Evolutionary conservation across 495 filamentous ascomycete species (phyloP), one percentile per base, ranked within the genome.

Genomic region (Usnea hakonensis): DNA sequence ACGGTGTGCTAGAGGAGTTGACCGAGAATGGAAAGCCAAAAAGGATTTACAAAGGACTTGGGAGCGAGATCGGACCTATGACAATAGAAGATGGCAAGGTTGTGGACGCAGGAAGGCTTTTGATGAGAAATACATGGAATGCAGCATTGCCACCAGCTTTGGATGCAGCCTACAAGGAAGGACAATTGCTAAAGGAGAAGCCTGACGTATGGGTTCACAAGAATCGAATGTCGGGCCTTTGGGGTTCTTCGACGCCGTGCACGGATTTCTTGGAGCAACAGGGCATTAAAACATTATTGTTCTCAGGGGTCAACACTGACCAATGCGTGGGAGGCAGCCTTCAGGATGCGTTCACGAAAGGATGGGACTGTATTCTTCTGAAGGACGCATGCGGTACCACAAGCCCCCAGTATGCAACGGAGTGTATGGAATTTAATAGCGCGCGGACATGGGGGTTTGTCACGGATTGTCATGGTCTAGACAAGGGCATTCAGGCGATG

Each of bases 271-370:
- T 80, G 21, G 68, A 74, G 52, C n/a, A 65, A 28, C 65, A 75
- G n/a, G 77, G 75, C 0, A 80, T 78, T 59, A 72, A 63, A 13
- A 82, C 80, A 5, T 66, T 85, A 30, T 64, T 85, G 3, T 84
- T 84, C 63, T 69, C 78, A 0, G 83, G 83, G 1, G 81, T 84
- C 13, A 85, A 85, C 66, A 83, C 81, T 4, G 82, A 85, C 69
- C 83, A 84, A 64, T 85, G 82, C 65, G 83, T 85, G 8, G 72
- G 77, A 30, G 79, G 80, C 3, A 84, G 78, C 32, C 69, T 83
- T 35, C 74, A 73, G 44, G 81, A 85, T 72, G 78, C 77, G 38
- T 80, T 80, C 61, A 79, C 71, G 64, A 76, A 72, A 40, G 81
- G 79, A 3, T 84, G 77, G 70, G 81, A 83, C 65, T 83, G 80